These are phyloP conservation scores for Coemansia sp. DNA, from an alignment of 192 early-diverging fungal species.

Conservation along the genomic window DNA sequence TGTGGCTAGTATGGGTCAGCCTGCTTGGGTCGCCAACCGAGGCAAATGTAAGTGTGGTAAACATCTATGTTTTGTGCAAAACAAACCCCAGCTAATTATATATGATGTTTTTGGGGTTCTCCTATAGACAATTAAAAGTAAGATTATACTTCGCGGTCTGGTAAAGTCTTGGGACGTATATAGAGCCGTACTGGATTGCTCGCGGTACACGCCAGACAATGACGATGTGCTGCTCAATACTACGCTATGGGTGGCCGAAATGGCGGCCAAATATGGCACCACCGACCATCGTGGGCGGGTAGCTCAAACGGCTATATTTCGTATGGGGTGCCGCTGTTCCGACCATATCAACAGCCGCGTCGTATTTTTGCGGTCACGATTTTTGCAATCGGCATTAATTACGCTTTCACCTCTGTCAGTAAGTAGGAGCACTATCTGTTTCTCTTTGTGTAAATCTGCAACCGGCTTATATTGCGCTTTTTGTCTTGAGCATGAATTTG, in stretches of 20 bases:
- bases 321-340: conserved; percentile 42
- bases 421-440: background rate
- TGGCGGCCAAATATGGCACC: conserved; percentile 32
- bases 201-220: conserved; percentile 39
- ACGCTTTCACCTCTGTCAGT: conserved; percentile 36
- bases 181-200: conserved; percentile 47
- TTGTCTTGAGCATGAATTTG: background rate
- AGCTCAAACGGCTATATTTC: conserved; percentile 41
- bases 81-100: background rate
- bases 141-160: conserved; percentile 38
- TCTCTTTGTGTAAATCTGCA: background rate
- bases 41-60: conserved; percentile 14
- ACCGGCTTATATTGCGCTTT: background rate
- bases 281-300: conserved; percentile 31
- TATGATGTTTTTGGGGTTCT: background rate
- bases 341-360: conserved; percentile 35
- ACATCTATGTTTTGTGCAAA: background rate
- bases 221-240: conserved; percentile 46
- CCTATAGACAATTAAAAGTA: conserved; percentile 20
- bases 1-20: conserved; percentile 43
- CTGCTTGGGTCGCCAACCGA: conserved; percentile 37
- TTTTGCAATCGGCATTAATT: conserved; percentile 41
- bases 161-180: conserved; percentile 42
- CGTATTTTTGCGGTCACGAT: conserved; percentile 40
- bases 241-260: conserved; percentile 38